Base-by-base conservation (phyloP, 768 basidiomycete genomes). In the Lentinula raphanica region DNA sequence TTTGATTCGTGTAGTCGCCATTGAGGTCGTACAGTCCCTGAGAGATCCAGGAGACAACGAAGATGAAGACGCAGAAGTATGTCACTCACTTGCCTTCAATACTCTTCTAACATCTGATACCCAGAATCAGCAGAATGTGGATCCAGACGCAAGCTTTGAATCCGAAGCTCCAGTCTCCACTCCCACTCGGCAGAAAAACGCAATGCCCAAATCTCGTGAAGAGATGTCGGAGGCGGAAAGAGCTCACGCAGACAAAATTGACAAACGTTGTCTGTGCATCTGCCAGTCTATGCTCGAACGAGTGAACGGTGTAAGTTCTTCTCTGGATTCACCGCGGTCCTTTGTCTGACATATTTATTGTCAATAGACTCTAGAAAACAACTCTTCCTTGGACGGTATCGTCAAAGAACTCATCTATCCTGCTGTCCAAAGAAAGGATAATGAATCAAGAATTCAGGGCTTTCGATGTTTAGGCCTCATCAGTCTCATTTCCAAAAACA, bases 11-110 rank as follows among this genome's bases (percentile, higher is more conserved):
- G 79, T 90, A 28, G 81, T 88, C 1, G 46, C 39, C 15, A 87
- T 90, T 38, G 88, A 90, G 63, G 81, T 89, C 25, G 80, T 90
- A 2, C 86, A 87, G 29, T 83, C 84, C 56, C 71, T 89, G 11
- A 74, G 87, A 15, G 80, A 80, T 67, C 66, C 72, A 5, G 66
- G 65, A 0, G 54, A 60, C 6, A 21, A 53, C 12, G 71, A 69
- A 29, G 63, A 58, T 9, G 76, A 75, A 2, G 50, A 39, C 32
- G 71, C 6, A 69, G 2, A 73, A 73, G 13, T 64, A 66, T n/a
- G 19, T 19, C 28, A 3, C 29, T 23, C 7, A 2, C 5, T 44
- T 23, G 46, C 19, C 13, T 19, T 15, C n/a, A 12, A 25, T 53
- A 19, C 29, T 44, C 7, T 23, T 56, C 25, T 17, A 12, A 4